These are phyloP conservation scores for Hymenoscyphus fraxineus DNA, from an alignment of 2,329 filamentous ascomycete species.

Conservation along the genomic window DNA sequence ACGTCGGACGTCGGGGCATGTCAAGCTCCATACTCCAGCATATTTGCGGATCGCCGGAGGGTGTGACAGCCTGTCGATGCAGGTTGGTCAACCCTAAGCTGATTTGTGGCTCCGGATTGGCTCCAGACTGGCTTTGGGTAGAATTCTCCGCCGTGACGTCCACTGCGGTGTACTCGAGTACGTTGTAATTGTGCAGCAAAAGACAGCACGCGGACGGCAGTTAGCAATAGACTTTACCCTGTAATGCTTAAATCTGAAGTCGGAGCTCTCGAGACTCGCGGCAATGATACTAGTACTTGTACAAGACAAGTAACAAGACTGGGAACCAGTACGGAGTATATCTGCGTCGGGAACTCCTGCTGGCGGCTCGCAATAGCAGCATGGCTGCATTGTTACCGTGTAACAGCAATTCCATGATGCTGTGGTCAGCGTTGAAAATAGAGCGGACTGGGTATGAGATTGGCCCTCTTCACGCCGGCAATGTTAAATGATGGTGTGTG, in stretches of 20 bases:
- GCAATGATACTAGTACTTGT: no score
- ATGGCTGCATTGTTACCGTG: no score
- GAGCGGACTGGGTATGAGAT: no score
- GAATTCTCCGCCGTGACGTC: background rate
- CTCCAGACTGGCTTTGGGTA: background rate
- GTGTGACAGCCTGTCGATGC: background rate
- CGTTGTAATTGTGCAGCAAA: background rate
- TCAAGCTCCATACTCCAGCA: background rate
- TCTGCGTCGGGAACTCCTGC: no score
- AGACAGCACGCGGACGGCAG: background rate
- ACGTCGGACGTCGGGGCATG: background rate
- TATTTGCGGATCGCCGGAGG: constrained; percentile 8
- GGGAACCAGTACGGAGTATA: no score
- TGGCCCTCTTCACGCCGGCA: no score
- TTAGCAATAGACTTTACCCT: background rate
- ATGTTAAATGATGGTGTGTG: no score
- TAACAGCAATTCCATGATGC: no score
- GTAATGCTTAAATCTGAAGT: background rate
- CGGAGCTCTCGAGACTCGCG: background rate
- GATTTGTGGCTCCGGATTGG: background rate
- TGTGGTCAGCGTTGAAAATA: no score
- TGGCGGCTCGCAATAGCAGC: no score
- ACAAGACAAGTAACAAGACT: no score
- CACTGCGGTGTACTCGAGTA: no score
- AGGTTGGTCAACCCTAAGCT: background rate